Evolutionary conservation across 2,329 filamentous ascomycete species (phyloP).

Genomic region (Leptodontidium sp.): DNA sequence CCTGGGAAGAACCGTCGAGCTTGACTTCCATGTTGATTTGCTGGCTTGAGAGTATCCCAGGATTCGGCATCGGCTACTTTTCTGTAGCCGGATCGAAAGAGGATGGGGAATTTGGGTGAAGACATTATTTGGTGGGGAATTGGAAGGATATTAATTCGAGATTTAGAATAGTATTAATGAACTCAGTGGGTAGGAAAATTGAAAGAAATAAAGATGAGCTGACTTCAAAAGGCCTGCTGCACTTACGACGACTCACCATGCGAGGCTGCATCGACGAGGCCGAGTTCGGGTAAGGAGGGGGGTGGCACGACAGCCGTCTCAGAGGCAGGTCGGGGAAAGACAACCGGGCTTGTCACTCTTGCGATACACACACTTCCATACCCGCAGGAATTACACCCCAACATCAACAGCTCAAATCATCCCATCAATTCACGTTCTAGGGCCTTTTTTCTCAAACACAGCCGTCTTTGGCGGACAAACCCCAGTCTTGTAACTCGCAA

Average conservation of each 20-base stretch:
- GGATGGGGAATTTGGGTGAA: neutral
- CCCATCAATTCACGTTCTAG: neutral
- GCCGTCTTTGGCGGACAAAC: constrained; percentile 1
- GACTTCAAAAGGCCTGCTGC: neutral
- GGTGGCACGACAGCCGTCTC: constrained; percentile 9
- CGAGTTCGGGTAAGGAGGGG: neutral
- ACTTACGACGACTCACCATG: neutral
- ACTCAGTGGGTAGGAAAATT: neutral
- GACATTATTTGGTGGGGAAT: neutral
- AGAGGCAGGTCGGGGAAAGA: neutral
- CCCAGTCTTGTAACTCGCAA: constrained; percentile 4
- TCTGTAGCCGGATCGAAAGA: neutral
- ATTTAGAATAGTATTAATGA: neutral
- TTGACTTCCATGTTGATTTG: neutral
- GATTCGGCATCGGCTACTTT: constrained; percentile 16
- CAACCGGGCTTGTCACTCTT: neutral
- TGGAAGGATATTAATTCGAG: neutral
- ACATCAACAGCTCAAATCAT: neutral
- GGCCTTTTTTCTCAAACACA: neutral
- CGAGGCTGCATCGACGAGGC: constrained; percentile 13
- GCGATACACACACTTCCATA: neutral
- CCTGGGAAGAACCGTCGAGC: neutral
- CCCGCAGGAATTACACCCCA: neutral
- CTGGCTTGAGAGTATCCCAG: neutral
- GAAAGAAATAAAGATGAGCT: neutral